Base-by-base conservation (phyloP, 371 early-diverging fungal species). In the Cokeromyces recurvatus region DNA sequence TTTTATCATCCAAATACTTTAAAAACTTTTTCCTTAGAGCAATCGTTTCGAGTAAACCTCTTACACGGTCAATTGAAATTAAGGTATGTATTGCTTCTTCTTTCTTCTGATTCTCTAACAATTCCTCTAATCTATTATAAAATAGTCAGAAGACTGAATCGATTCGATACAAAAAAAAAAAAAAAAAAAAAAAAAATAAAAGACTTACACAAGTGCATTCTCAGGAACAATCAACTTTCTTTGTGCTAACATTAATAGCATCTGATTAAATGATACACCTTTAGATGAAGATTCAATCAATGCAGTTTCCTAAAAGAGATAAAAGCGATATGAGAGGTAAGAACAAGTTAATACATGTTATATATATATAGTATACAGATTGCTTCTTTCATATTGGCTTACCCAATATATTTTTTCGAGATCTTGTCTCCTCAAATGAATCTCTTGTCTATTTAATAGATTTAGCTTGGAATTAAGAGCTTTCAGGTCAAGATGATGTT, bases 261-360 rank as follows among this genome's bases (percentile, higher is more conserved):
- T 79, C 46, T 77, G 73, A 43, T 77, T 77, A 46, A 82, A 82
- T 35, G 82, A 77, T 11, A 81, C 65, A 3, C 82, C 82, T 48
- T 61, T 62, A 5, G 51, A n/a, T 1, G 62, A 35, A 6, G 59
- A 46, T 42, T 74, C 69, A 3, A 53, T 43, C 31, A 68, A 42
- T 2, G 64, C 72, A 4, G 62, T 64, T 61, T 62, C 68, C 68
- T 70, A 36, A n/a, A n/a, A n/a, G n/a, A n/a, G n/a, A n/a, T n/a
- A n/a, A n/a, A n/a, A n/a, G n/a, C n/a, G 3, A 21, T 7, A n/a
- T 38, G 17, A 43, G 27, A 24, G 12, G 41, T 34, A 19, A 25
- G 16, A 29, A 8, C 15, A 32, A 12, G 16, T 16, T 21, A 42
- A 25, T 19, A 11, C 31, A 29, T 45, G 21, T 31, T 10, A 22